A percentile compares a stretch with the other conserved stretches of the same genome.
phyloP scores from a whole-genome alignment of 192 early-diverging fungal genomes.

The Entomortierella parvispora region DNA sequence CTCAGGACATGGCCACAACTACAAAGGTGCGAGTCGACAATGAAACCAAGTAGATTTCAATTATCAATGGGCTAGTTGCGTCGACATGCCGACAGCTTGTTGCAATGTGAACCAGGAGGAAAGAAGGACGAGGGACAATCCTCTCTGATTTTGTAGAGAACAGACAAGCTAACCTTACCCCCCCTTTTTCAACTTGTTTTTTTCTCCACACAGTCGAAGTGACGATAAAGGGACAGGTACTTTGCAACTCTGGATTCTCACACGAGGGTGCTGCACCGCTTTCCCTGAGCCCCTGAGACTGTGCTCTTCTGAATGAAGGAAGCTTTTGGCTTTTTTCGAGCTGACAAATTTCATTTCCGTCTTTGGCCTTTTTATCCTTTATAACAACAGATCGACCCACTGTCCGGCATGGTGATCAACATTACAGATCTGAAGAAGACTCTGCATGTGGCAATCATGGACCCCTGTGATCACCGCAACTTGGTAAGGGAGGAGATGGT shows the following conservation, averaged over 20 bases:
- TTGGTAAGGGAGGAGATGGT: slow-evolving; percentile 59
- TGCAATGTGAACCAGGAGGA: no score
- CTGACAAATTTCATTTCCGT: slow-evolving; percentile 19
- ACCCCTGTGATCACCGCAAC: slow-evolving; percentile 88
- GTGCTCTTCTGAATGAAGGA: no score
- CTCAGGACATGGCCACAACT: slow-evolving; percentile 93
- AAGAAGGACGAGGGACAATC: no score
- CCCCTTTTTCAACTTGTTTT: not conserved
- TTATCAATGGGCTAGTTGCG: no score
- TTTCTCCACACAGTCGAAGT: slow-evolving; percentile 68
- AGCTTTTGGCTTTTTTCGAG: not conserved
- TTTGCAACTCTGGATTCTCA: no score
- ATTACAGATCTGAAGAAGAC: slow-evolving; percentile 81
- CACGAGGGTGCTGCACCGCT: not conserved
- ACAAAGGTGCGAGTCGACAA: slow-evolving; percentile 64
- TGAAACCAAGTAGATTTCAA: not conserved
- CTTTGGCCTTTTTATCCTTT: not conserved
- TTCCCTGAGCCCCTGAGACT: no score
- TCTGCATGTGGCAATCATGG: slow-evolving; percentile 77
- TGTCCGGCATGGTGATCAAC: slow-evolving; percentile 91
- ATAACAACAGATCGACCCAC: slow-evolving; percentile 65
- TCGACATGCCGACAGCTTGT: no score
- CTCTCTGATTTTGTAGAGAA: no score
- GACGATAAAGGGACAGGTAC: slow-evolving; percentile 74
- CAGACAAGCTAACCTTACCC: no score